Base-by-base conservation (phyloP, 2,329 filamentous ascomycete genomes). In the Colletotrichum theobromicola region DNA sequence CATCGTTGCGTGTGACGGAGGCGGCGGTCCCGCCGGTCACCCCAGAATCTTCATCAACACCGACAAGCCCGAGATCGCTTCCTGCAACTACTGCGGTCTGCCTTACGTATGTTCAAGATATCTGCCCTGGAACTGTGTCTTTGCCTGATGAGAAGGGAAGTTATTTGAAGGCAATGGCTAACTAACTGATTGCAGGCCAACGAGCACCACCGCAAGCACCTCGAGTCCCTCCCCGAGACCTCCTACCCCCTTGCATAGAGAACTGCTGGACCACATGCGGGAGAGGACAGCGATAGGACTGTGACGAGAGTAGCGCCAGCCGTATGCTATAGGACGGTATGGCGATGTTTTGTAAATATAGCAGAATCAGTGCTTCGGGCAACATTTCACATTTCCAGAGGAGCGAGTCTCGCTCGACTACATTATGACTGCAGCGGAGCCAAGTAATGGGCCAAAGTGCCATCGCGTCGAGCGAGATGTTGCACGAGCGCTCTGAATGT, bases 21-120 rank as follows among this genome's bases (percentile, higher is more conserved):
- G 96, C 74, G 96, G 96, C 78, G 97, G 96, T 60, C 93, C 96
- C 35, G 88, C 94, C 70, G 97, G 97, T 57, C 97, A 99, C 85
- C 97, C 97, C 64, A 91, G 92, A 81, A 94, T 99, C 86, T 99
- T 95, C 84, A 99, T 99, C 91, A 99, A 99, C 87, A 93, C 94
- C 78, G 97, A 99, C 87, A 98, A 98, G 90, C 94, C 97, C 57
- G 93, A 98, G 88, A 98, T 99, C 80, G 91, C 92, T 85, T 88
- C 89, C 83, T 99, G 97, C 89, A 93, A 90, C 81, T 99, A 99
- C 88, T 99, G 97, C 83, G 97, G 97, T 67, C 84, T 97, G 78
- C 97, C 97, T 79, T 99, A 93, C 83, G 97, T 98, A 90, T 83
- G 96, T 85, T 68, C n/a, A n/a, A n/a, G n/a, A n/a, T n/a, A n/a